Percentiles rank a stretch among this genome's conserved stretches.
Evolutionary conservation across 345 rosid genomes (phyloP).

Genomic region (Eucalyptus camaldulensis): DNA sequence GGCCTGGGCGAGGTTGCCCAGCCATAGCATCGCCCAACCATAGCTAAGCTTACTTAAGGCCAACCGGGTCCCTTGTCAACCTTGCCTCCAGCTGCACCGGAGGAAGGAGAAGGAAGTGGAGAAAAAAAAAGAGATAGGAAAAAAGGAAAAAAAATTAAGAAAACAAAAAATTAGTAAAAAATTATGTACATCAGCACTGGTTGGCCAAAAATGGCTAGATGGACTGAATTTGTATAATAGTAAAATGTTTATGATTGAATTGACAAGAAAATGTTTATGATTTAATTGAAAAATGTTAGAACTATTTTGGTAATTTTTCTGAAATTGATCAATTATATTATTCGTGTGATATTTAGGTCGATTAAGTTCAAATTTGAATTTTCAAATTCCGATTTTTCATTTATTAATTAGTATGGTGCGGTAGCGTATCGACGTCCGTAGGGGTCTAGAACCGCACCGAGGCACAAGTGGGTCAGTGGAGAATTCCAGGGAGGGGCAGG

Average conservation of each 20-base stretch:
- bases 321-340: not conserved
- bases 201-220: rapidly evolving
- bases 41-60: rapidly evolving
- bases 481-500: not conserved
- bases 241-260: rapidly evolving
- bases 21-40: rapidly evolving
- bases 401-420: not conserved
- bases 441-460: not conserved
- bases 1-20: rapidly evolving
- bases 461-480: not conserved
- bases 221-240: rapidly evolving
- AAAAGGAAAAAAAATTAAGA: too few species aligned
- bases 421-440: too few species aligned
- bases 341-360: not conserved
- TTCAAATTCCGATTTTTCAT: not conserved
- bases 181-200: rapidly evolving
- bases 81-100: rapidly evolving
- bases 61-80: too few species aligned
- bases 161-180: too few species aligned
- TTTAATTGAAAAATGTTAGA: too few species aligned
- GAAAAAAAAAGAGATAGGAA: too few species aligned
- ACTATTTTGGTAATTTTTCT: too few species aligned
- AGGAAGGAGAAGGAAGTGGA: too few species aligned
- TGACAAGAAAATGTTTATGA: too few species aligned
- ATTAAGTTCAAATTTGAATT: not conserved